These are phyloP conservation scores for Phytophthora kernoviae DNA, from an alignment of 352 stramenopile species.

Conservation along the genomic window DNA sequence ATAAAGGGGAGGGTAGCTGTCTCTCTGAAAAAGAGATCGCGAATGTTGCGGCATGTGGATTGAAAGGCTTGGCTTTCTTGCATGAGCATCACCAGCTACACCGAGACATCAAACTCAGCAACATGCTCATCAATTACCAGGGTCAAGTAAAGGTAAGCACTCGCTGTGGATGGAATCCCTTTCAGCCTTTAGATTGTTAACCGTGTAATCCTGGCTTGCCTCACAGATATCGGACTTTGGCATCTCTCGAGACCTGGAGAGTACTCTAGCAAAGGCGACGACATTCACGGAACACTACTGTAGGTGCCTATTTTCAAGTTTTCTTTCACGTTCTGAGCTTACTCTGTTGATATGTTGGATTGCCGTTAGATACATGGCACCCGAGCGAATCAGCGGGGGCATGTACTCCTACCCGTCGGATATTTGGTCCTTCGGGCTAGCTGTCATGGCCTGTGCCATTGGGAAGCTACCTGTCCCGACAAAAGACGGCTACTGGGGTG, in stretches of 20 bases:
- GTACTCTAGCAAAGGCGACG: conserved; percentile 83
- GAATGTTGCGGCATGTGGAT: conserved; percentile 72
- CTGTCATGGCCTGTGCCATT: conserved; percentile 88
- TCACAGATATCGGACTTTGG: conserved; percentile 84
- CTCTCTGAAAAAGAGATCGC: conserved; percentile 79
- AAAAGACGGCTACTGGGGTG: conserved; percentile 89
- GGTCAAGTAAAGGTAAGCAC: conserved; percentile 69
- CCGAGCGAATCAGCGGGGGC: conserved; percentile 92
- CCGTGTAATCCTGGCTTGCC: neutral
- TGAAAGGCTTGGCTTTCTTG: conserved; percentile 88
- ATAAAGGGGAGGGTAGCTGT: conserved; percentile 19
- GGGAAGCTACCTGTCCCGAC: conserved; percentile 84
- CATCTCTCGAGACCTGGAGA: conserved; percentile 82
- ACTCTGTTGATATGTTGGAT: conserved; percentile 1
- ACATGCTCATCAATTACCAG: conserved; percentile 92
- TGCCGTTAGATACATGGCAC: conserved; percentile 87
- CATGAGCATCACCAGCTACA: conserved; percentile 92
- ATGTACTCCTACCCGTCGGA: conserved; percentile 90
- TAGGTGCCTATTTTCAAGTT: conserved; percentile 44
- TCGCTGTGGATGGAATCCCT: neutral
- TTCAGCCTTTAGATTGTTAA: neutral
- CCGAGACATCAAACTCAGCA: conserved; percentile 95
- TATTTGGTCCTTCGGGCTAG: conserved; percentile 83
- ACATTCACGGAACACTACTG: conserved; percentile 91
- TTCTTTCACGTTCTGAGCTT: conserved; percentile 1